Conservation (phyloP, 2,329 filamentous ascomycete species). For the Xylariomycetidae sp. region DNA sequence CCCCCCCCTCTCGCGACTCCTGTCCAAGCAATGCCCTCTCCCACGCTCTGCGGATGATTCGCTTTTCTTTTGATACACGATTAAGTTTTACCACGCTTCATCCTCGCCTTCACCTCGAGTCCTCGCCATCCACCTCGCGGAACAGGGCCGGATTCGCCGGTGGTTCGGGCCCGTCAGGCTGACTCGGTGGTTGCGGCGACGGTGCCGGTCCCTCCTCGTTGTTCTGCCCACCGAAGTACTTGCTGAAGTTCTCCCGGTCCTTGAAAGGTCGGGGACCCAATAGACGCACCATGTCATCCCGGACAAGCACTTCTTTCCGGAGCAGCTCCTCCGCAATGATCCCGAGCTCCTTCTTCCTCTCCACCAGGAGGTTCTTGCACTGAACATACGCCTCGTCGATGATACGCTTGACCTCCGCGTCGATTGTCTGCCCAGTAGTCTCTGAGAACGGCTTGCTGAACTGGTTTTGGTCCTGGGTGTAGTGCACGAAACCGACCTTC, state of each 20-base stretch:
- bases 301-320: conserved; percentile 80
- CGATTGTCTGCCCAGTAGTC: conserved; percentile 86
- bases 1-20: conserved; percentile 1
- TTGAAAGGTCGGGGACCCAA: conserved; percentile 79
- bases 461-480: conserved; percentile 74
- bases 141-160: conserved; percentile 23
- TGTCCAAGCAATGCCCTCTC: neutral
- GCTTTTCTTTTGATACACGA: neutral
- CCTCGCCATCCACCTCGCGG: conserved; percentile 17
- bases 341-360: conserved; percentile 84
- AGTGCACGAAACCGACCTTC: conserved; percentile 89
- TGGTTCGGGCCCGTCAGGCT: conserved; percentile 31
- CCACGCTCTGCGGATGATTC: conserved; percentile 1
- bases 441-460: conserved; percentile 95
- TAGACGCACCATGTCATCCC: conserved; percentile 88
- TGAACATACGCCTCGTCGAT: conserved; percentile 89
- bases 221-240: conserved; percentile 73
- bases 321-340: conserved; percentile 90
- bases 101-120: conserved; percentile 13
- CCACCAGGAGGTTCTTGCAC: conserved; percentile 74
- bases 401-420: conserved; percentile 83
- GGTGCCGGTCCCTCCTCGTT: conserved; percentile 56
- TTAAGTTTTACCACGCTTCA: neutral
- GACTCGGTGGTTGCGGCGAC: conserved; percentile 36
- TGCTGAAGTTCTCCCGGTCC: conserved; percentile 82